phyloP scores from a whole-genome alignment of 108 stramenopile species.

The Discostella stelligeroides region DNA sequence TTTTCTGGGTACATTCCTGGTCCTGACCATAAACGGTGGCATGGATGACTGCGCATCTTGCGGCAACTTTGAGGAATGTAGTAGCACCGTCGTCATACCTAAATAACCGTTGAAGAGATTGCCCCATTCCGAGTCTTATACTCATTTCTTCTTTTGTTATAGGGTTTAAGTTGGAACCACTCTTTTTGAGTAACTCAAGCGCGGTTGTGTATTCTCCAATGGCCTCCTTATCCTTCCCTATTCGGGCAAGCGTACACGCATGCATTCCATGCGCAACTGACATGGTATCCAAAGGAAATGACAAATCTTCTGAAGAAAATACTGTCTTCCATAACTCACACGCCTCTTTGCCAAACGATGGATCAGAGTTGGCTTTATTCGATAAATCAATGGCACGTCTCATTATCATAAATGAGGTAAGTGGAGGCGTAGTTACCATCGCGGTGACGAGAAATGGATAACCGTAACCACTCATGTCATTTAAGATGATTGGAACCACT shows the following conservation, averaged over 20 bases:
- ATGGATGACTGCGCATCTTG: slow-evolving; percentile 1
- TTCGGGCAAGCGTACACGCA: slow-evolving; percentile 62
- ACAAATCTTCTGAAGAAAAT: neutral
- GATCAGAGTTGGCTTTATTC: slow-evolving; percentile 31
- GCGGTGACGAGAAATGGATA: neutral
- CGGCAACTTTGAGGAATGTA: slow-evolving; percentile 20
- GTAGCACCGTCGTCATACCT: slow-evolving; percentile 51
- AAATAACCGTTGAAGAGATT: slow-evolving; percentile 61
- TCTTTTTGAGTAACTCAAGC: slow-evolving; percentile 20
- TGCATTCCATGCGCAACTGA: slow-evolving; percentile 47
- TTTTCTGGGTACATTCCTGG: neutral
- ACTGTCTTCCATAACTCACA: slow-evolving; percentile 36
- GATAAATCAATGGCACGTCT: slow-evolving; percentile 23
- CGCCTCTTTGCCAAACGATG: slow-evolving; percentile 29
- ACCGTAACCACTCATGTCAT: no score
- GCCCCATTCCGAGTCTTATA: slow-evolving; percentile 50
- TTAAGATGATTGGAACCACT: no score
- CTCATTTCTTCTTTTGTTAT: slow-evolving; percentile 26
- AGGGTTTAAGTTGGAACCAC: slow-evolving; percentile 1
- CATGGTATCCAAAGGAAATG: slow-evolving; percentile 8
- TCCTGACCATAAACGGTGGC: neutral
- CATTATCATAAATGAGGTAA: neutral
- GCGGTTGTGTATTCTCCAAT: slow-evolving; percentile 43
- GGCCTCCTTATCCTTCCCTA: slow-evolving; percentile 63
- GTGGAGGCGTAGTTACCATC: slow-evolving; percentile 7